Base-by-base conservation (phyloP, 73 alveolate genomes). In the Stentor roeselii region DNA sequence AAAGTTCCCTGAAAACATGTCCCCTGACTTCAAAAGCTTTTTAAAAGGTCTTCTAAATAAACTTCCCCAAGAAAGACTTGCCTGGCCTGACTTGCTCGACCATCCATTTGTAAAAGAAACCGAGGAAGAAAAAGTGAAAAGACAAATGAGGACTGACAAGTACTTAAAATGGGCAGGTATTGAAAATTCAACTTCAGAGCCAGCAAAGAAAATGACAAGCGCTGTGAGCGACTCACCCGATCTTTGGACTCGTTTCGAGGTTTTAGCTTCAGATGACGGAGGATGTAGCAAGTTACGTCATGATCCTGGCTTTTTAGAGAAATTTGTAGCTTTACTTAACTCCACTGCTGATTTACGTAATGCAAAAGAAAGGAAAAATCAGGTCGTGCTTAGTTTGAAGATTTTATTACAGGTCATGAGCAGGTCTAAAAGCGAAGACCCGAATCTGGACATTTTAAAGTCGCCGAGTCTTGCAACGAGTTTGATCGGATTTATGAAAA, bases 81-180 rank as follows among this genome's bases (percentile, higher is more conserved):
- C 97, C 30, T 98, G 99, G 99, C 99, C 99, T 3, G 99, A 97
- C 59, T 91, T 98, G 59, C 91, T 98, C 67, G 87, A 93, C 59
- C 99, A 98, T 87, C 99, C 99, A 2, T 98, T 98, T 86, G 96
- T 96, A 35, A 85, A 87, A 58, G 99, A 97, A 76, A 95, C 98
- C 0, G 99, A 96, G 76, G 86, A 91, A 75, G 99, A 97, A 88
- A 97, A 93, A 89, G 88, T 88, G 78, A 97, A 92, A 3, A 93
- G 99, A 84, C 89, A 89, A 85, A 86, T 83, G 40, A 89, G 99
- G 83, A 92, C 95, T 38, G 97, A 97, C 83, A 86, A 96, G 87
- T 96, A 97, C 89, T 91, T 92, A 42, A 84, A 96, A 88, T 97
- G 99, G 80, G 82, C 77, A 41, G 87, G 82, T 21, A 82, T 60